phyloP scores from a whole-genome alignment of 2,329 filamentous ascomycete genomes.

The Dothidotthia symphoricarpi region DNA sequence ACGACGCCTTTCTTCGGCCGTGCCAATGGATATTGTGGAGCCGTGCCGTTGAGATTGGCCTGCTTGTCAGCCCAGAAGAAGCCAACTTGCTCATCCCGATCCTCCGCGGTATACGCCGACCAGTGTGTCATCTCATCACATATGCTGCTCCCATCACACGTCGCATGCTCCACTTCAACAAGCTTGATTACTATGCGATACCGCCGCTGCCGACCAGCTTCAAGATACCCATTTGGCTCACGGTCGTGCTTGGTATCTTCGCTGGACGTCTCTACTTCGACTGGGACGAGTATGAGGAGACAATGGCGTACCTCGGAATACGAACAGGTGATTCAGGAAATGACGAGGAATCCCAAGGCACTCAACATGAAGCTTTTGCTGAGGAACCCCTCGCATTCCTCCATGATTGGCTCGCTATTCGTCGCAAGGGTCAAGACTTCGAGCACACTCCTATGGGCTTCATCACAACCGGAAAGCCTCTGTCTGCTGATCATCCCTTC shows the following conservation, averaged over 20 bases:
- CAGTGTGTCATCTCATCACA: conserved; percentile 47
- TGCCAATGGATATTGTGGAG: conserved; percentile 65
- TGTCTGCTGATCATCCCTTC: conserved; percentile 53
- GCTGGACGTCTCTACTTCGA: conserved; percentile 61
- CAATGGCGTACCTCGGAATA: conserved; percentile 22
- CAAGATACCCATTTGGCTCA: conserved; percentile 54
- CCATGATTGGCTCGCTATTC: conserved; percentile 57
- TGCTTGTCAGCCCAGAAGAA: conserved; percentile 64
- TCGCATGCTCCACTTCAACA: conserved; percentile 60
- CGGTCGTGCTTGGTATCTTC: conserved; percentile 59
- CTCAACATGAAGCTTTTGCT: conserved; percentile 14
- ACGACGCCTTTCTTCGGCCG: conserved; percentile 48
- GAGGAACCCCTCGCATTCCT: conserved; percentile 40
- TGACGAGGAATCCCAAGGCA: conserved; percentile 4
- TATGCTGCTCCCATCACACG: conserved; percentile 62
- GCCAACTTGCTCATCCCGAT: conserved; percentile 55
- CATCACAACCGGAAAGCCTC: conserved; percentile 52
- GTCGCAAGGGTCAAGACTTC: conserved; percentile 58
- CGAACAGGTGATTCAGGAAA: background rate
- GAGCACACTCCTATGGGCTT: conserved; percentile 61
- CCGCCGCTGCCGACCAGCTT: conserved; percentile 48
- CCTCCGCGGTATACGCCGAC: conserved; percentile 27
- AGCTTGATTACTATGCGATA: conserved; percentile 53
- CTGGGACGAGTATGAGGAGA: conserved; percentile 44
- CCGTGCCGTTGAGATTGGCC: conserved; percentile 45